A percentile compares a stretch with the other conserved stretches of the same genome.
Evolutionary conservation across 768 basidiomycete species (phyloP).

Genomic region (Suillus ampliporus): DNA sequence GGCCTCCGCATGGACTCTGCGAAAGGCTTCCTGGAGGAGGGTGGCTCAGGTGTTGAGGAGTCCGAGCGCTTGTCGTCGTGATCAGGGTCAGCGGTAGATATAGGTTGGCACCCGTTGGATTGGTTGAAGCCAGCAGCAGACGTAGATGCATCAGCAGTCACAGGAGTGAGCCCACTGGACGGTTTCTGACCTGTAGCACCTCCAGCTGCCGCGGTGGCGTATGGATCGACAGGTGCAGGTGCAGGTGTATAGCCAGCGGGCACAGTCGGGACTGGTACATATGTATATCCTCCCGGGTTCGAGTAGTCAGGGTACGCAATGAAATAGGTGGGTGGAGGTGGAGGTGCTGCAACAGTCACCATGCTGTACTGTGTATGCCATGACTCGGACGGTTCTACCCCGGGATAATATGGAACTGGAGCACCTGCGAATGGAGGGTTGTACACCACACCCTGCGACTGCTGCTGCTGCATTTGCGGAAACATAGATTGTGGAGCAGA

Average conservation of each 20-base stretch:
- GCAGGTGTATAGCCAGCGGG: neutral
- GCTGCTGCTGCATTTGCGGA: conserved; percentile 5
- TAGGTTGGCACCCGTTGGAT: neutral
- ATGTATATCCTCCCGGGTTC: conserved; percentile 6
- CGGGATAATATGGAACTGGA: neutral
- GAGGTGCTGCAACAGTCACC: neutral
- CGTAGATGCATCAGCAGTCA: neutral
- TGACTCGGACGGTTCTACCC: neutral
- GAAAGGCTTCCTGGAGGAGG: neutral
- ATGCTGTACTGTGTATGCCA: neutral
- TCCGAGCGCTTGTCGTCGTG: neutral
- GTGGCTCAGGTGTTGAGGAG: neutral
- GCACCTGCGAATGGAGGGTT: neutral
- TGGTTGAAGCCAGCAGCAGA: neutral
- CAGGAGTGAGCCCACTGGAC: neutral
- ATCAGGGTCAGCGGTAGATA: neutral
- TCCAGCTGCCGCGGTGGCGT: neutral
- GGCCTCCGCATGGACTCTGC: conserved; percentile 2
- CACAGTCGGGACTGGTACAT: neutral
- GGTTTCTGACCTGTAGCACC: neutral
- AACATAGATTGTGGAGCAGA: neutral
- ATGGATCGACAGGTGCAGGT: neutral
- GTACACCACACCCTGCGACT: neutral
- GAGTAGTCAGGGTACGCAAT: conserved; percentile 7
- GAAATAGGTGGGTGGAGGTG: neutral